Conservation (phyloP, 106 monocot species). For the Dactylorhiza incarnata region DNA sequence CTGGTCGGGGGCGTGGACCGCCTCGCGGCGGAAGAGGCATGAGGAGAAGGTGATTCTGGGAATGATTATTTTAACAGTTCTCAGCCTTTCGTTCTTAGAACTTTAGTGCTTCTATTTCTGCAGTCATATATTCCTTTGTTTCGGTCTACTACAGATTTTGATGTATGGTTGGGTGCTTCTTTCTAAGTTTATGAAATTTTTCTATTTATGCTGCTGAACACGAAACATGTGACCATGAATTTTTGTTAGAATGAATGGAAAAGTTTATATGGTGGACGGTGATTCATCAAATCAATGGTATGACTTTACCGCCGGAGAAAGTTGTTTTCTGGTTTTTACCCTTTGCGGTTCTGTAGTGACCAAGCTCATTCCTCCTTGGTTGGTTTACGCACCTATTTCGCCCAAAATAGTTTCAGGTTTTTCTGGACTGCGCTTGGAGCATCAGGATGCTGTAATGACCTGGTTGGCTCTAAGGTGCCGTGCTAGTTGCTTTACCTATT, state of each 20-base stretch:
- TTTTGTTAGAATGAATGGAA: not conserved
- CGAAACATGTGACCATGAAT: not conserved
- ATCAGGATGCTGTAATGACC: too few species aligned
- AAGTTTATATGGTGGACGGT: too few species aligned
- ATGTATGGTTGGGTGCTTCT: not conserved
- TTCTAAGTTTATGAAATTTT: not conserved
- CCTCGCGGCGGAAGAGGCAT: constrained; percentile 86
- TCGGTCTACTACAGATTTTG: not conserved
- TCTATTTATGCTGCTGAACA: not conserved
- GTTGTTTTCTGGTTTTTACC: too few species aligned
- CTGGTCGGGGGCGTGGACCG: constrained; percentile 63
- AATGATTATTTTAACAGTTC: not conserved
- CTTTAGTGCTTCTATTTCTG: not conserved
- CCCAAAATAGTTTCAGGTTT: too few species aligned
- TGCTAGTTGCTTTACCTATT: too few species aligned
- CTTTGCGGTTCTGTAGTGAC: too few species aligned
- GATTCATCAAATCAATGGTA: too few species aligned
- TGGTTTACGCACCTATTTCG: too few species aligned
- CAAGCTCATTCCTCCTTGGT: too few species aligned
- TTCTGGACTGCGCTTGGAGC: too few species aligned
- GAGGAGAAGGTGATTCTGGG: constrained; percentile 60
- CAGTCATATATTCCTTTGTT: not conserved
- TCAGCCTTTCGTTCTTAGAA: not conserved
- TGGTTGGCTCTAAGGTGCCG: too few species aligned
- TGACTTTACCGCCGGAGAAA: too few species aligned